Percentiles rank a stretch among this genome's conserved stretches.
Evolutionary conservation across 345 rosid species (phyloP).

Genomic region (Melastoma malabathricum): DNA sequence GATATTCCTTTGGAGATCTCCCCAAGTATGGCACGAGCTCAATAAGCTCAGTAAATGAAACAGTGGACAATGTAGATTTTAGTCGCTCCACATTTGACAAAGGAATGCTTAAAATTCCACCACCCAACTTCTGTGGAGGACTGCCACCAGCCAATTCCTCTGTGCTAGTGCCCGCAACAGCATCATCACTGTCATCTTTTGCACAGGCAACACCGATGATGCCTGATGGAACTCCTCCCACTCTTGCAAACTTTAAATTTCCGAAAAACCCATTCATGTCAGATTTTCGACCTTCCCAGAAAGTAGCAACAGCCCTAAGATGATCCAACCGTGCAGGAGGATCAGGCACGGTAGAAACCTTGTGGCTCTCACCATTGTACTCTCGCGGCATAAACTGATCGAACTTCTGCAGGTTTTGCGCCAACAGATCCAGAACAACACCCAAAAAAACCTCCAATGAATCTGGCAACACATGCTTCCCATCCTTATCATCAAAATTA

Average conservation of each 20-base stretch:
- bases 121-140: conserved; percentile 55
- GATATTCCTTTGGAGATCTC: conserved; percentile 64
- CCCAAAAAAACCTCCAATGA: conserved; percentile 44
- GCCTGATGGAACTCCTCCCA: conserved; percentile 75
- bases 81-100: conserved; percentile 86
- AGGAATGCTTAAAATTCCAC: conserved; percentile 75
- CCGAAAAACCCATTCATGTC: conserved; percentile 74
- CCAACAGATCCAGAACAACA: conserved; percentile 38
- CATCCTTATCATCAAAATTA: conserved; percentile 17
- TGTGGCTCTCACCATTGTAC: conserved; percentile 14
- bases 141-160: conserved; percentile 40
- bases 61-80: conserved; percentile 65
- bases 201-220: conserved; percentile 62
- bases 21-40: conserved; percentile 82
- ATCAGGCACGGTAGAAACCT: conserved; percentile 13
- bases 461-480: conserved; percentile 29
- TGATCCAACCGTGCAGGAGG: conserved; percentile 26
- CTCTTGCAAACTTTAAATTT: conserved; percentile 75
- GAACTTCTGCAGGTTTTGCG: conserved; percentile 51
- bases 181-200: conserved; percentile 44
- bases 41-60: conserved; percentile 66
- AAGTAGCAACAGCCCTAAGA: conserved; percentile 31
- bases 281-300: conserved; percentile 73
- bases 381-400: conserved; percentile 40
- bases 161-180: conserved; percentile 23